Conservation (phyloP, 2,329 filamentous ascomycete species). For the Claviceps citrina region DNA sequence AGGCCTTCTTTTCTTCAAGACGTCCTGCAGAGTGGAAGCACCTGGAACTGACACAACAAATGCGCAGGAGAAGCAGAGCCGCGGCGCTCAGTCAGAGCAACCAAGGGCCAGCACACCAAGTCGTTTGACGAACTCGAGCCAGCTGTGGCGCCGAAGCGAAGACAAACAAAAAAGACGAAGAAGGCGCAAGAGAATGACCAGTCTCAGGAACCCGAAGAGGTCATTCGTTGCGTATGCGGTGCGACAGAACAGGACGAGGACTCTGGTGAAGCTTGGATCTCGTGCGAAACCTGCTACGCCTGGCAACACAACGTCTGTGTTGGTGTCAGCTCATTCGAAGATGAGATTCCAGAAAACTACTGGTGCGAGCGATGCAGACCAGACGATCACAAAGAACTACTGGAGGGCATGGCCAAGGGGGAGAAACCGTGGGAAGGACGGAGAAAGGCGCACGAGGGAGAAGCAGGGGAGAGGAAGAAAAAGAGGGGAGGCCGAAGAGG, state of each 20-base stretch:
- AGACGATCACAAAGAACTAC: constrained; percentile 63
- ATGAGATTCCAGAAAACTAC: constrained; percentile 69
- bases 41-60: constrained; percentile 5
- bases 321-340: constrained; percentile 62
- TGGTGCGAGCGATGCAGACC: constrained; percentile 85
- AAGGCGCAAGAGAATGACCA: constrained; percentile 48
- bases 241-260: constrained; percentile 74
- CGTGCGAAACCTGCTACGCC: constrained; percentile 77
- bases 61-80: constrained; percentile 48
- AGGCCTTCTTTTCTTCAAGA: neutral
- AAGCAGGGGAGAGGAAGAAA: constrained; percentile 43
- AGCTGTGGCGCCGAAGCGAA: constrained; percentile 37
- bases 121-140: constrained; percentile 62
- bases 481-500: constrained; percentile 45
- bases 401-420: constrained; percentile 63
- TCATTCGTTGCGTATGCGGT: constrained; percentile 89
- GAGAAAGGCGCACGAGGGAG: constrained; percentile 47
- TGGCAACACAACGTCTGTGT: constrained; percentile 99
- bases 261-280: constrained; percentile 83
- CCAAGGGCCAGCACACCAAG: constrained; percentile 90
- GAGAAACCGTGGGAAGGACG: constrained; percentile 75
- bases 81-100: constrained; percentile 84
- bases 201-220: constrained; percentile 45
- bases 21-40: too few relatives aligned
- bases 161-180: constrained; percentile 33